Conservation (phyloP, 306 rosid genomes). For the Neltuma alba region DNA sequence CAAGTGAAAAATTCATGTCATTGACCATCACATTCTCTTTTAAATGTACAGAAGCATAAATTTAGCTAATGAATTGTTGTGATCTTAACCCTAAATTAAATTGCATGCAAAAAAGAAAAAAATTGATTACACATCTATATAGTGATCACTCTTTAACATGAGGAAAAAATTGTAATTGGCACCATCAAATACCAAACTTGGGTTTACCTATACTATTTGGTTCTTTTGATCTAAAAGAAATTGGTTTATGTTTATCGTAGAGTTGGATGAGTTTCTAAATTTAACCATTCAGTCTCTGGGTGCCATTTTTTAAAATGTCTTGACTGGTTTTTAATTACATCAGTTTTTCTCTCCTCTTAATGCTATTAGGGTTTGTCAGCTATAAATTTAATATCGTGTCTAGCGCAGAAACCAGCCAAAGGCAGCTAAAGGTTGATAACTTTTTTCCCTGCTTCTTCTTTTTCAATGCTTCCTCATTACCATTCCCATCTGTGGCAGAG, state of each 20-base stretch:
- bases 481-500: constrained; percentile 19
- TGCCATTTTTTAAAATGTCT: constrained; percentile 24
- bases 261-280: constrained; percentile 18
- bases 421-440: constrained; percentile 54
- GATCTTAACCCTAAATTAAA: neutral
- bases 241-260: neutral
- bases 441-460: constrained; percentile 7
- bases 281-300: constrained; percentile 31
- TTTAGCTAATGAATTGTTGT: constrained; percentile 24
- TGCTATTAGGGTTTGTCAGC: constrained; percentile 59
- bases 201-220: constrained; percentile 22
- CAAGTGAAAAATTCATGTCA: constrained; percentile 9
- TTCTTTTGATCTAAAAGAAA: constrained; percentile 17
- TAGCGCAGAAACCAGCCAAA: constrained; percentile 51
- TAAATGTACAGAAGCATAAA: constrained; percentile 11
- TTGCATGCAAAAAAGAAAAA: constrained; percentile 1
- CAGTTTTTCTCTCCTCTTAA: constrained; percentile 23
- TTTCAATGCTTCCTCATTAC: constrained; percentile 4
- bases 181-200: constrained; percentile 4
- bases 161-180: constrained; percentile 10
- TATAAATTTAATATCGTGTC: constrained; percentile 64
- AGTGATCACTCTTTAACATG: constrained; percentile 13
- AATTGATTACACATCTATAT: constrained; percentile 4
- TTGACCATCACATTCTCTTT: constrained; percentile 4
- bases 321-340: constrained; percentile 23